Evolutionary conservation across 2,329 filamentous ascomycete species (phyloP).

Genomic region (Fusarium algeriense): DNA sequence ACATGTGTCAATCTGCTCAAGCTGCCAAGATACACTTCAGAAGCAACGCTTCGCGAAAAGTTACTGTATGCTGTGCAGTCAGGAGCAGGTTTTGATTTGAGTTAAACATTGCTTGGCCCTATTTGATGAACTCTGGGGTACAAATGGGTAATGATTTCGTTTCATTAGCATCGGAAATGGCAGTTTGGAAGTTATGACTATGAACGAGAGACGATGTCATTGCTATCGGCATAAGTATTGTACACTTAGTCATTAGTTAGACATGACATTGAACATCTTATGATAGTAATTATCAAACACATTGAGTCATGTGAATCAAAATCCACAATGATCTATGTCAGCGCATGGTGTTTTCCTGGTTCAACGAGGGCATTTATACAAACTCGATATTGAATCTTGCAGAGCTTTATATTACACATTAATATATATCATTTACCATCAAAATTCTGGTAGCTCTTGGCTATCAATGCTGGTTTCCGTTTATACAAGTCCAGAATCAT

Average conservation of each 20-base stretch:
- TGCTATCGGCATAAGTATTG: neutral
- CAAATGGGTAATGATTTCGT: constrained; percentile 10
- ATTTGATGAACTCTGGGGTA: neutral
- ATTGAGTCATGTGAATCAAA: neutral
- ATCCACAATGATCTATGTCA: neutral
- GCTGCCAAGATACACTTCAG: constrained; percentile 81
- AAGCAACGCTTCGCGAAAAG: constrained; percentile 77
- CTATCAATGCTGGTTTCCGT: constrained; percentile 76
- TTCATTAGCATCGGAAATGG: constrained; percentile 36
- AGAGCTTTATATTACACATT: neutral
- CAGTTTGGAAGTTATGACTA: constrained; percentile 11
- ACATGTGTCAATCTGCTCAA: constrained; percentile 97
- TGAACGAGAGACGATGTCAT: neutral
- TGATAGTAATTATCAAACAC: neutral
- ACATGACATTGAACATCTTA: neutral
- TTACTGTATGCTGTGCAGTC: constrained; percentile 90
- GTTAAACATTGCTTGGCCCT: constrained; percentile 52
- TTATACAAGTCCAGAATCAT: constrained; percentile 81
- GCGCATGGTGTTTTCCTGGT: neutral
- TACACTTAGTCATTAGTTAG: neutral
- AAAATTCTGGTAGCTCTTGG: constrained; percentile 60
- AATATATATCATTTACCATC: neutral
- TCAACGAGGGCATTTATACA: neutral
- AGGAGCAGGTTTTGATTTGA: constrained; percentile 92
- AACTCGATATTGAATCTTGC: neutral